phyloP scores from a whole-genome alignment of 768 basidiomycete genomes.

The Termitomyces titanicus region DNA sequence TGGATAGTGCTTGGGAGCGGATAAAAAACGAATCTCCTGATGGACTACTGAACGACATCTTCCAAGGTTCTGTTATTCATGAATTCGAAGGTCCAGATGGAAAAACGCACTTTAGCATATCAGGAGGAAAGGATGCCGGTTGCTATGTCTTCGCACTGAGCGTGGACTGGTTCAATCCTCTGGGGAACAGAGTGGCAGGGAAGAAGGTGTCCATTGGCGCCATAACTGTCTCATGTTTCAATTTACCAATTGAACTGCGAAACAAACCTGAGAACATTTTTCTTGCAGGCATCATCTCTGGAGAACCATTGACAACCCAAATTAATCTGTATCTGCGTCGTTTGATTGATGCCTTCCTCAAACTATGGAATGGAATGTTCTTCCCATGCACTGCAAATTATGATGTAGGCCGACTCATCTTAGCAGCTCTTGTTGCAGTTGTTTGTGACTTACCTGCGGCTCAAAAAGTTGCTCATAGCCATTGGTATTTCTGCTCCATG shows the following conservation, averaged over 20 bases:
- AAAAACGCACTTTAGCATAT: slow-evolving; percentile 15
- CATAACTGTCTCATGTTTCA: slow-evolving; percentile 31
- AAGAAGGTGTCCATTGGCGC: slow-evolving; percentile 25
- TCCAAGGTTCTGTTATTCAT: slow-evolving; percentile 20
- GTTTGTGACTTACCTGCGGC: slow-evolving; percentile 28
- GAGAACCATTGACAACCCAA: slow-evolving; percentile 23
- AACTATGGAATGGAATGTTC: slow-evolving; percentile 10
- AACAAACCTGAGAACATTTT: slow-evolving; percentile 31
- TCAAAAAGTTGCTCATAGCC: slow-evolving; percentile 15
- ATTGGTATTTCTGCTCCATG: slow-evolving; percentile 4
- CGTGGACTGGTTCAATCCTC: slow-evolving; percentile 23
- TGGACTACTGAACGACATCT: slow-evolving; percentile 21
- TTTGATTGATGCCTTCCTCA: slow-evolving; percentile 22
- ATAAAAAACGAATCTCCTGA: neutral
- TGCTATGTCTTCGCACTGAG: slow-evolving; percentile 26
- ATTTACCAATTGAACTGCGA: slow-evolving; percentile 28
- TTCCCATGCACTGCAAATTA: slow-evolving; percentile 6
- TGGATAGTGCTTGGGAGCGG: slow-evolving; percentile 16
- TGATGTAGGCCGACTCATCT: slow-evolving; percentile 5
- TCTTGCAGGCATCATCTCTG: slow-evolving; percentile 31
- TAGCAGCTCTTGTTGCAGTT: slow-evolving; percentile 14
- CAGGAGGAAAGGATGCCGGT: slow-evolving; percentile 9
- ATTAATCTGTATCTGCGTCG: slow-evolving; percentile 24
- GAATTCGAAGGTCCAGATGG: slow-evolving; percentile 24
- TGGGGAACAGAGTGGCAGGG: slow-evolving; percentile 20